Evolutionary conservation across 1,284 basidiomycete genomes (phyloP), one percentile per base, ranked within the genome.

Genomic region (Vanrija humicola): DNA sequence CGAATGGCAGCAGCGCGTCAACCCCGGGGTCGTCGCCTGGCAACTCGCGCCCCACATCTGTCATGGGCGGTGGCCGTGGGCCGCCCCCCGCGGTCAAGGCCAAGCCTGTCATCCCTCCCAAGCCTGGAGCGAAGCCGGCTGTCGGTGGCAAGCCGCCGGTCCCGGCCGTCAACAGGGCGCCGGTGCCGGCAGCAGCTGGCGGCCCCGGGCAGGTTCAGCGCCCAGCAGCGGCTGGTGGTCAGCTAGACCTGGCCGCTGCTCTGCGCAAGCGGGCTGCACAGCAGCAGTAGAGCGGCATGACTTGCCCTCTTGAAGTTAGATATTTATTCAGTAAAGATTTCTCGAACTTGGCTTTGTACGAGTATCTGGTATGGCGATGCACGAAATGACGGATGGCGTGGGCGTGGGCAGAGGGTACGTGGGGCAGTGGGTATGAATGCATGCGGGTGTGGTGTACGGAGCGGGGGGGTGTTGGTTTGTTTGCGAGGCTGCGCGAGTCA

Each of bases 221-320:
- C 19, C 75, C 80, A 43, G 76, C 67, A 47, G 78, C 79, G 5
- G 73, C 79, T 1, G 72, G 77, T 23, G 85, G 89, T 23, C 89
- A 91, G 71, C 67, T 90, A 76, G 90, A 91, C 77, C 77, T 93
- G 63, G 89, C 89, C 59, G 88, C 89, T 47, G 76, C 74, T 64
- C 60, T 72, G 25, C 48, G 45, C 34, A 69, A 58, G 52, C 62
- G 66, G 26, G 66, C 62, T 39, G 59, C 58, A 54, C 48, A 54
- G 46, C 34, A 34, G 34, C 34, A 34, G 12, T 34, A 34, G 34
- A 15, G 34, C 14, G 34, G 12, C 34, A 34, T 12, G 14, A 34
- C 34, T 34, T 34, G 10, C 28, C 7, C 28, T 28, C 28, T 55
- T 43, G 38, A 53, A 58, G 38, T 52, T 58, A 23, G 61, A 63